Base-by-base conservation (phyloP, 2,329 filamentous ascomycete species). In the Fusarium nisikadoi region DNA sequence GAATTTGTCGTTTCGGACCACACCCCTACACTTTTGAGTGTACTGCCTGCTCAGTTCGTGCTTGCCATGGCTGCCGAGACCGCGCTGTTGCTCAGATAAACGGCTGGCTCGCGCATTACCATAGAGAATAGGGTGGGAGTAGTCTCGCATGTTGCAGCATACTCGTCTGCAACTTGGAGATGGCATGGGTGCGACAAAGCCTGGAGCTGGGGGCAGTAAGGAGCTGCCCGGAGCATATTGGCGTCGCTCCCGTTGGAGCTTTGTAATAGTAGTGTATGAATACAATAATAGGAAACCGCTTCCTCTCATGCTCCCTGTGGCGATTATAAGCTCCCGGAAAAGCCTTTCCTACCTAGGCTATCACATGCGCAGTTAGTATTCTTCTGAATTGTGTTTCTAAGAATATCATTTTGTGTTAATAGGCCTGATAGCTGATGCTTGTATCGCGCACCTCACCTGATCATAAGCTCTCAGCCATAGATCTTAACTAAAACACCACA, bases 281-380 rank as follows among this genome's bases (percentile, higher is more conserved):
- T 49, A 49, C 10, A 33, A 23, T 3, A 19, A 19, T 23, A 7
- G 2, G 11, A 8, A 33, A 10, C 3, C 6, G 6, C 7, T 6
- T 12, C 14, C 8, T 7, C 5, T n/a, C n/a, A 13, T 23, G 20
- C 5, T 23, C 3, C 31, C 2, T 17, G 6, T 17, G 6, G 20
- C 6, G 17, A n/a, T 8, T 17, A 0, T 6, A 47, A n/a, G 5
- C 3, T 16, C 33, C 5, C 14, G n/a, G 8, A 5, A 9, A 47
- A 31, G 6, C 7, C 3, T n/a, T n/a, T 20, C 13, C 11, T 47
- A 10, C 13, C 11, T 47, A 10, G 27, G 27, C 20, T 5, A 31
- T 20, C 23, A 23, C n/a, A n/a, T 8, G 0, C 17, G 10, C 3
- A 17, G 45, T 16, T 23, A 2, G 14, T 31, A 49, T 2, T 14